Base-by-base conservation (phyloP, 1,284 basidiomycete species). In the Rhodotorula sp. region DNA sequence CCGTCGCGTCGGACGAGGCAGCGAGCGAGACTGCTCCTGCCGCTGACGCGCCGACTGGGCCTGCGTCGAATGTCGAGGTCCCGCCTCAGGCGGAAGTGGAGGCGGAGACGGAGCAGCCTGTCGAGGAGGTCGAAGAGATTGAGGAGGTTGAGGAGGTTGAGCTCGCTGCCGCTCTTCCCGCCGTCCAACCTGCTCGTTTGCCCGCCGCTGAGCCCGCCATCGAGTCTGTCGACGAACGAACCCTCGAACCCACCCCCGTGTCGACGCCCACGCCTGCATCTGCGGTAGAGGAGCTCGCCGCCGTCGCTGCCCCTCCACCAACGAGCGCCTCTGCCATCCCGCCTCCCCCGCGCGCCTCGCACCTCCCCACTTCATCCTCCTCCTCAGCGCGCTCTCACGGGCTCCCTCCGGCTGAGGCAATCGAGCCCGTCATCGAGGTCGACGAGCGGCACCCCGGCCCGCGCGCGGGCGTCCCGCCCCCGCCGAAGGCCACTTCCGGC, bases 361-460 rank as follows among this genome's bases (percentile, higher is more conserved):
- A 37, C 48, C n/a, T 37, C 46, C 25, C 34, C 46, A 0, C 32
- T 12, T 22, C 48, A 25, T 8, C 46, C 25, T 8, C 60, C 34
- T 19, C 60, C 48, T 7, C 27, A 46, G 6, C 32, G 19, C 32
- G 46, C 48, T 3, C 34, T 15, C 29, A 61, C 12, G 60, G 60
- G 27, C 46, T 34, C 19, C 53, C 53, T 3, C 32, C 53, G 19
- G 53, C 53, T 15, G 60, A 61, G 17, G 13, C 48, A 27, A 61
- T 61, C 36, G 46, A 61, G 48, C 60, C 60, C 21, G 46, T 50
- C 22, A 36, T 61, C 48, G 53, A 54, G 19, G 60, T 61, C 46
- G 60, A 61, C 48, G 60, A 61, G 34, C 58, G 39, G 41, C 8
- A 59, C 9, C 60, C 60, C 13, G 46, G 44, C 13, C 59, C 60